Conservation (phyloP, 78 protist species). For the Dictyostelium capitatum region DNA sequence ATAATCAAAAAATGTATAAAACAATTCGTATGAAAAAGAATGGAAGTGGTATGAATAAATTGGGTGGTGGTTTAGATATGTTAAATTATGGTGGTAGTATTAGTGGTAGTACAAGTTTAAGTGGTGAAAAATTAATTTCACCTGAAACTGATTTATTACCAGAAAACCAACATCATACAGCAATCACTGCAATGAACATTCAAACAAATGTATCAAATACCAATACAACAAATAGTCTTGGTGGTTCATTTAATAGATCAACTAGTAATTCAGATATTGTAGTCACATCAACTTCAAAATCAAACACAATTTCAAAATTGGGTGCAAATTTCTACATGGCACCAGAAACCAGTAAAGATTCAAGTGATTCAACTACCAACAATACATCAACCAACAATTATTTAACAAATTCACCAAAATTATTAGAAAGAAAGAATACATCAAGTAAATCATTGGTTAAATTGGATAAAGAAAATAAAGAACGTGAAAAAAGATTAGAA, state of each 20-base stretch:
- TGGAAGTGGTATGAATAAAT: not conserved
- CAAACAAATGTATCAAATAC: not conserved
- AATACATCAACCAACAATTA: not conserved
- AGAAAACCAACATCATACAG: not conserved
- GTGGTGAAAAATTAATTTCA: not conserved
- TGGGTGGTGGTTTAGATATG: slow-evolving; percentile 42
- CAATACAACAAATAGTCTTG: not conserved
- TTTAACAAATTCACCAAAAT: not conserved
- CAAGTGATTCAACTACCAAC: not conserved
- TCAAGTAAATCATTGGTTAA: not conserved
- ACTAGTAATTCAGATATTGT: not conserved
- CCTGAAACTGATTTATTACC: slow-evolving; percentile 25
- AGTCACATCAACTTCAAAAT: not conserved
- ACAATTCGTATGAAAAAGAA: slow-evolving; percentile 58
- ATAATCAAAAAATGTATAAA: slow-evolving; percentile 46
- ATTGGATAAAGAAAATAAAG: slow-evolving; percentile 26
- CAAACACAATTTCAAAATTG: not conserved
- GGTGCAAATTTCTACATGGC: slow-evolving; percentile 13
- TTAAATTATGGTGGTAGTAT: not conserved
- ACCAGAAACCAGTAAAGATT: not conserved
- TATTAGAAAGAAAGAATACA: slow-evolving; percentile 7
- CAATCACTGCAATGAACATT: not conserved
- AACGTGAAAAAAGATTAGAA: slow-evolving; percentile 33
- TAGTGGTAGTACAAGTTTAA: not conserved
- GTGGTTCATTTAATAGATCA: not conserved